Percentiles rank a stretch among this genome's conserved stretches.
Conservation (phyloP, 495 filamentous ascomycete genomes). For the Immersiella caudata region DNA sequence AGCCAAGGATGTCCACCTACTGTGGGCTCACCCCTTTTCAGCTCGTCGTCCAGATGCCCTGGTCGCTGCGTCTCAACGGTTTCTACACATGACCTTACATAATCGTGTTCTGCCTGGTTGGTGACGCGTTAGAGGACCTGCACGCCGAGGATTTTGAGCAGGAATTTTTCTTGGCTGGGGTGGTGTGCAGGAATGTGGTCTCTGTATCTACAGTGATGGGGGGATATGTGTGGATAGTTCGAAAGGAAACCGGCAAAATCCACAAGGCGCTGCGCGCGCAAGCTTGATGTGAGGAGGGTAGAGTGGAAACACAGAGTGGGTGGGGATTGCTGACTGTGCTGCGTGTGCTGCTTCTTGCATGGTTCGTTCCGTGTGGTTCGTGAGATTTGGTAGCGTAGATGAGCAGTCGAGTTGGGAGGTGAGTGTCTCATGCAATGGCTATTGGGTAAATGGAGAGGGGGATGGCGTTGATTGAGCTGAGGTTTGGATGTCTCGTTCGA, state of each 20-base stretch:
- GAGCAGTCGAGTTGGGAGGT: no score
- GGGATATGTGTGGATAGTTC: neutral
- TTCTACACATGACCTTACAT: no score
- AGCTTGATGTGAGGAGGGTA: neutral
- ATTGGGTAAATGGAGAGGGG: neutral
- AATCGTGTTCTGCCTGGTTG: no score
- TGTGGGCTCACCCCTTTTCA: neutral
- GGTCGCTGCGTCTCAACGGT: no score
- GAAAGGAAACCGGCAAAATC: neutral
- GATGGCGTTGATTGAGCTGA: neutral
- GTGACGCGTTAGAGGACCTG: neutral
- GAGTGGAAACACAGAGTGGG: neutral
- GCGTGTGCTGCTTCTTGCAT: neutral
- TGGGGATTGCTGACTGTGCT: neutral
- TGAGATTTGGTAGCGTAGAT: neutral
- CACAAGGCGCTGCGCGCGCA: neutral
- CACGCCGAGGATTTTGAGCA: neutral
- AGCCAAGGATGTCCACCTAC: neutral
- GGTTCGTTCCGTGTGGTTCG: neutral
- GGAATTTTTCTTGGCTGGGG: neutral
- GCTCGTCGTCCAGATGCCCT: neutral
- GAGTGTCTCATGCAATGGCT: neutral
- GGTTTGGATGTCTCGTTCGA: neutral
- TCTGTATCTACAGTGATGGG: no score
- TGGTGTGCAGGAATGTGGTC: neutral